Base-by-base conservation (phyloP, 345 rosid genomes). In the Eucalyptus sp. region DNA sequence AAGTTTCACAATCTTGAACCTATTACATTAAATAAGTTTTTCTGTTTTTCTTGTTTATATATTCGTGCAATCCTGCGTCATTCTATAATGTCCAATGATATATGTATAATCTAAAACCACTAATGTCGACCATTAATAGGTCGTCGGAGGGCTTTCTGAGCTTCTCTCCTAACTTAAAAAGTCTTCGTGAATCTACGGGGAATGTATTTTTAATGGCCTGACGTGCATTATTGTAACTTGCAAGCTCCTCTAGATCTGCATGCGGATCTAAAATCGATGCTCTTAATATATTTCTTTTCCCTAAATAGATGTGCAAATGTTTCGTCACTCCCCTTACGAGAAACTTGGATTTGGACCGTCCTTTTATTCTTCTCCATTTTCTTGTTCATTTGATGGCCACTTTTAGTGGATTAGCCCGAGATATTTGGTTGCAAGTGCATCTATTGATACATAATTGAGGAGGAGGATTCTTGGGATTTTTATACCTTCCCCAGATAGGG, bases 61-160 rank as follows among this genome's bases (percentile, higher is more conserved):
- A 52, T 52, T 18, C 2, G 0, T 52, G 4, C 2, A 0, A 52
- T 52, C 0, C 0, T 18, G 0, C 4, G 0, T 0, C 4, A 18
- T 52, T 52, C 4, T 2, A 52, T 4, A 2, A 52, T 2, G 0
- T 52, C 4, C 24, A 7, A 2, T 52, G 1, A 52, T 7, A 52
- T 7, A 1, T 52, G 1, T 1, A 3, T 18, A 7, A 52, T 52
- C 0, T 52, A 10, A 52, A 52, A 0, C 2, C 5, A 1, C 25
- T 52, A 52, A 2, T 41, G 83, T 76, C 29, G 83, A 41, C 48
- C 48, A 11, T 76, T 76, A 48, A 41, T 37, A 20, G 83, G 48
- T 76, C 29, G 48, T 76, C 13, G 76, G 18, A 12, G 44, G 15
- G 4, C 4, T 41, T 76, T 76, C 83, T 43, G 43, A 10, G 12